Evolutionary conservation across 148 eudicot species (phyloP).

Genomic region (Dianthus caryophyllus): DNA sequence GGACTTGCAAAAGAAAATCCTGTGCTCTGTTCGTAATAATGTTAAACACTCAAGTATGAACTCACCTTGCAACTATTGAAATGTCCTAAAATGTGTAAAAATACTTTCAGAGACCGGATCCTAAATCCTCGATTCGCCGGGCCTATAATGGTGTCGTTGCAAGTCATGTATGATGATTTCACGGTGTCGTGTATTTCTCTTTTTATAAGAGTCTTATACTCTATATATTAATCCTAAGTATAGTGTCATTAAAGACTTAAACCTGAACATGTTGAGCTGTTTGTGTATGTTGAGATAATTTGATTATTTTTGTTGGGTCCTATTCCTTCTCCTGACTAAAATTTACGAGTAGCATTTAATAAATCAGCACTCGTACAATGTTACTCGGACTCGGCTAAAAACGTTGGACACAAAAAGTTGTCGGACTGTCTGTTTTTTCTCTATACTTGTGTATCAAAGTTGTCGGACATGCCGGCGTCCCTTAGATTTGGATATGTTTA

Average conservation of each 20-base stretch:
- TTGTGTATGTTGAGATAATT: background rate
- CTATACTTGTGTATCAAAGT: too few species aligned
- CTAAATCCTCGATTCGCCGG: background rate
- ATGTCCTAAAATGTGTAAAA: slow-evolving; percentile 24
- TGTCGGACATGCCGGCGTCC: too few species aligned
- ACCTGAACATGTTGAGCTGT: background rate
- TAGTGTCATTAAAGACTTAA: slow-evolving; percentile 3
- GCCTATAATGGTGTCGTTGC: slow-evolving; percentile 14
- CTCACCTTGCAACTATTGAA: slow-evolving; percentile 23
- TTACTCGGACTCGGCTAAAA: too few species aligned
- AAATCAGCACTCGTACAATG: background rate
- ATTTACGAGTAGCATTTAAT: background rate
- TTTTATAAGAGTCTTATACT: slow-evolving; percentile 3
- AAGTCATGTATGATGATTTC: slow-evolving; percentile 24
- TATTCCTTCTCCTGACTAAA: background rate
- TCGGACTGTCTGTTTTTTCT: too few species aligned
- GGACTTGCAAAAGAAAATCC: slow-evolving; percentile 15
- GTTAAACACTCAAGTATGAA: slow-evolving; percentile 13
- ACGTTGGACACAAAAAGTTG: too few species aligned
- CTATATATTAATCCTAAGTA: slow-evolving; percentile 1
- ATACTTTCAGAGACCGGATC: slow-evolving; percentile 12
- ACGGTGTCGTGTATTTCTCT: slow-evolving; percentile 8
- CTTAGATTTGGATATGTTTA: too few species aligned
- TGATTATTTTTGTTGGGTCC: background rate
- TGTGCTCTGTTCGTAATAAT: slow-evolving; percentile 16